phyloP scores from a whole-genome alignment of 306 rosid genomes.

The Cucumis melo region DNA sequence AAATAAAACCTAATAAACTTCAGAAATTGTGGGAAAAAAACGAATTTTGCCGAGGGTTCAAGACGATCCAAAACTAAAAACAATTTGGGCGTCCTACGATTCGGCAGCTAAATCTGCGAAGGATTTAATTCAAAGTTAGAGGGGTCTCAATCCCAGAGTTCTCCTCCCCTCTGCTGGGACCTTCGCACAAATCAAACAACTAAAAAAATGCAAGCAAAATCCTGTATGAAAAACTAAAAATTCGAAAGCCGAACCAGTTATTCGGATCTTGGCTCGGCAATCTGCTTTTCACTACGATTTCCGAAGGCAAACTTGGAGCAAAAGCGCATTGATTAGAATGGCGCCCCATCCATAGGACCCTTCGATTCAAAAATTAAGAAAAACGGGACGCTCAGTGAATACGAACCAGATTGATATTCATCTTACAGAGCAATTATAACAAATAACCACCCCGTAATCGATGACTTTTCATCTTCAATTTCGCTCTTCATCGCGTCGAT shows the following conservation, averaged over 20 bases:
- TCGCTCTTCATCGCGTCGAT: conserved; percentile 47
- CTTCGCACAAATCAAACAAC: conserved; percentile 28
- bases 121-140: conserved; percentile 40
- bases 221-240: conserved; percentile 22
- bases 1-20: too few species aligned
- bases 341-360: conserved; percentile 94
- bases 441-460: conserved; percentile 29
- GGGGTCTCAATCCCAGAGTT: conserved; percentile 52
- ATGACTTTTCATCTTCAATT: conserved; percentile 8
- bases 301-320: conserved; percentile 94
- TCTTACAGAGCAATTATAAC: conserved; percentile 24
- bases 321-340: conserved; percentile 35
- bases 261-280: conserved; percentile 10
- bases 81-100: conserved; percentile 50
- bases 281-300: conserved; percentile 30
- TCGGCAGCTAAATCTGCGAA: conserved; percentile 61
- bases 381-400: conserved; percentile 76
- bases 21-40: background rate
- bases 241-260: conserved; percentile 21
- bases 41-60: conserved; percentile 30
- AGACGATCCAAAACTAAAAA: conserved; percentile 16
- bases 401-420: conserved; percentile 70
- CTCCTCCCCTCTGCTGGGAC: conserved; percentile 73
- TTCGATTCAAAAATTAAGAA: background rate
- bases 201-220: too few species aligned